Evolutionary conservation across 192 early-diverging fungal species (phyloP), one percentile per base, ranked within the genome.

Genomic region (Oehlia diaphana): DNA sequence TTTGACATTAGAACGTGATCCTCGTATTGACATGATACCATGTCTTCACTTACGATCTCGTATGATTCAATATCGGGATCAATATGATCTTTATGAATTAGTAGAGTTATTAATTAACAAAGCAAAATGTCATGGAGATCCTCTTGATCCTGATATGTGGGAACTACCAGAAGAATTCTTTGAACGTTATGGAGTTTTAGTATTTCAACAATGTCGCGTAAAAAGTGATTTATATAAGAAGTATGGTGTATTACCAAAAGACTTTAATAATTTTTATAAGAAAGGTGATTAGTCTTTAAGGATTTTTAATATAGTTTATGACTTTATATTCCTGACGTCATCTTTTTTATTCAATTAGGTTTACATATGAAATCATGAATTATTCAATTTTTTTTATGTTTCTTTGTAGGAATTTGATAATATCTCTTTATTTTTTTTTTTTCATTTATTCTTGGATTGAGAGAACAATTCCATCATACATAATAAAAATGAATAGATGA

Each of bases 121-220:
- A 13, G 82, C 85, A 0, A 83, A 75, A 39, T 86, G 85, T 68
- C 85, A 86, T 53, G 85, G 85, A 16, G 82, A 86, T 28, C 81
- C 85, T 9, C 61, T 83, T 0, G 82, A 86, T 71, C 82, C 85
- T 58, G 76, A 82, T 70, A 79, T 78, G 16, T 86, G 85, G 85
- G 81, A 86, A 68, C 63, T 83, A 2, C 82, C 85, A 5, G 82
- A 86, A 21, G 77, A 53, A 23, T 83, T 86, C 65, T 86, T 86
- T 81, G 77, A 83, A 33, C 63, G 74, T 47, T 86, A 83, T 53
- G 79, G 76, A 31, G 83, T 80, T 62, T 42, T 86, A 2, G 31
- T 31, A 28, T 50, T 77, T 49, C 33, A 37, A 19, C 62, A 77
- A 23, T 77, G 75, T 77, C 35, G 42, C 9, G 7, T 77, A 42